Evolutionary conservation across 2,329 filamentous ascomycete species (phyloP), one percentile per base, ranked within the genome.

Genomic region (Diaporthe humulicola): DNA sequence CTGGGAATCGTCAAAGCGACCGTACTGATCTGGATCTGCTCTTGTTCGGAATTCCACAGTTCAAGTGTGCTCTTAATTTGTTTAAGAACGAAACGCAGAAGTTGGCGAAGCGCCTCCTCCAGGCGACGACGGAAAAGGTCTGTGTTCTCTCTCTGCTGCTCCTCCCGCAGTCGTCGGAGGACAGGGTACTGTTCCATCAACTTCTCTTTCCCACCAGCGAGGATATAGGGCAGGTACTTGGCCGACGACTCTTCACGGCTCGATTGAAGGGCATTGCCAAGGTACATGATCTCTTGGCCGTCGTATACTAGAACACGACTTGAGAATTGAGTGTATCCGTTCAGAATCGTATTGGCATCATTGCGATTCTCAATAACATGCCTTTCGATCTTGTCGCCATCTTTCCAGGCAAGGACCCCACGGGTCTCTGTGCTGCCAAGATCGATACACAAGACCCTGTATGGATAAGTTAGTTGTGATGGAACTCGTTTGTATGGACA

Each of bases 41-140:
- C 9, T 2, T 17, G 6, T 4, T 25, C 30, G 1, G 2, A 1
- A 0, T 2, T n/a, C 40, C 10, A 8, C 9, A 3, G 2, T 10
- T 25, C 14, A 28, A 52, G 7, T 1, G 14, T 14, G 0, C 2
- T 15, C 45, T 52, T 67, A 12, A 14, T 17, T 36, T 2, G 3
- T 10, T 8, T 50, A 22, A 67, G 28, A 9, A 50, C 12, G 7
- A 36, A 33, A 30, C 19, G 2, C 19, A 52, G 7, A 3, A 52
- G 5, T 8, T 38, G 61, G 1, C 38, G 22, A 25, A 64, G 33
- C 8, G 40, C 40, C 15, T 48, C 17, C 15, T 64, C 17, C 3
- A 45, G 9, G 17, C 25, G 60, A 8, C 8, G 0, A 2, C 3
- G 0, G 40, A 45, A 42, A 12, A 2, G 9, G 0, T 1, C 8